Evolutionary conservation across 139 green algal species (phyloP).

Genomic region (Nannochloris sp.): DNA sequence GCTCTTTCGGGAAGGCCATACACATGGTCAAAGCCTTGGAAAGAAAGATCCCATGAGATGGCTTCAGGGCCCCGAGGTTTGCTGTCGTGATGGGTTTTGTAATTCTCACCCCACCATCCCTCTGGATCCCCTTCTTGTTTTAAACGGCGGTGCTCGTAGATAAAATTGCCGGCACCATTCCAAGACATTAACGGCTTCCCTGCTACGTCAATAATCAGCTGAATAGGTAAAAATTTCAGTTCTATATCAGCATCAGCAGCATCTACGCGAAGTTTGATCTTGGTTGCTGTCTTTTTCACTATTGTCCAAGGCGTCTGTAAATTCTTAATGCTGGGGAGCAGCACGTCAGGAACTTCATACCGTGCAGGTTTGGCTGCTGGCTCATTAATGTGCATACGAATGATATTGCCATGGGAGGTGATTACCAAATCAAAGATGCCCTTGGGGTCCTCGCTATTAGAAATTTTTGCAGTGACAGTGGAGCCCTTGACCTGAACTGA

Average conservation of each 20-base stretch:
- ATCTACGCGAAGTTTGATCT: slow-evolving; percentile 12
- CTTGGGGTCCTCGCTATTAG: slow-evolving; percentile 22
- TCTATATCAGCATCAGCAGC: slow-evolving; percentile 10
- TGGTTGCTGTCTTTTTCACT: slow-evolving; percentile 14
- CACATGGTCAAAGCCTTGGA: slow-evolving; percentile 68
- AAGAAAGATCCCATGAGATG: slow-evolving; percentile 87
- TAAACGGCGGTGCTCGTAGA: slow-evolving; percentile 72
- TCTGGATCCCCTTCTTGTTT: slow-evolving; percentile 70
- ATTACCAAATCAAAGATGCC: slow-evolving; percentile 54
- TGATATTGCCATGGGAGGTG: slow-evolving; percentile 47
- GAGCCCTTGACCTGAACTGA: slow-evolving; percentile 37
- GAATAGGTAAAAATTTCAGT: slow-evolving; percentile 57
- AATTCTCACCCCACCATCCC: slow-evolving; percentile 88
- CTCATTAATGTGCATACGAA: slow-evolving; percentile 78
- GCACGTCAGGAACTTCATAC: slow-evolving; percentile 70
- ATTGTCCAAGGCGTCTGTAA: slow-evolving; percentile 13
- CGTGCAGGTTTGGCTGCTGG: slow-evolving; percentile 22
- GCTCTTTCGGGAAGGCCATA: slow-evolving; percentile 95
- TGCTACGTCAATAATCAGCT: slow-evolving; percentile 39
- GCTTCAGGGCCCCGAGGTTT: slow-evolving; percentile 82
- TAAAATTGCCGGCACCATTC: slow-evolving; percentile 74
- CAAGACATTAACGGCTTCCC: slow-evolving; percentile 44
- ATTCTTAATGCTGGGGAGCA: slow-evolving; percentile 39
- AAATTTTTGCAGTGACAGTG: slow-evolving; percentile 40
- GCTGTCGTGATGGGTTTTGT: slow-evolving; percentile 74